Base-by-base conservation (phyloP, 1,284 basidiomycete species). In the Pisolithus thermaeus region DNA sequence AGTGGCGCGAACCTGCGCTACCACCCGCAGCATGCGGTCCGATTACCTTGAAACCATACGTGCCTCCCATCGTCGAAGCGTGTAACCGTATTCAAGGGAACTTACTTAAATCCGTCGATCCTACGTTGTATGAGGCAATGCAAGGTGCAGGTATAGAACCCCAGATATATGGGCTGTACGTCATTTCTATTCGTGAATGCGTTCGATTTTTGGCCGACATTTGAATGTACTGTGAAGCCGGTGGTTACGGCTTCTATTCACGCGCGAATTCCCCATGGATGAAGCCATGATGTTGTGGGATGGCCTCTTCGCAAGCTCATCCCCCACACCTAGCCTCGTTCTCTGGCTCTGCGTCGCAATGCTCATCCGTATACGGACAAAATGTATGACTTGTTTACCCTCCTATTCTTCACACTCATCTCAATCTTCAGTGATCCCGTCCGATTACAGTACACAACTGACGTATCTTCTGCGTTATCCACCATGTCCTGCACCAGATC, bases 101-200 rank as follows among this genome's bases (percentile, higher is more conserved):
- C 37, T 71, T 89, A 30, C 74, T 96, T 22, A 81, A 83, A 61
- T 75, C 76, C n/a, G 81, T 90, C 37, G 94, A 97, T 66, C 90
- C 90, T n/a, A 69, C 82, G 41, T 70, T 97, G 22, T 88, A 84
- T 77, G 79, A 81, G 56, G 76, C 79, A 40, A 75, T 97, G 70
- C 84, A 90, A 58, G 78, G 75, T 30, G 79, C 84, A 35, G 88
- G 87, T 2, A 86, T 97, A 42, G 94, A 97, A 67, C 91, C 93
- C 5, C 94, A 97, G 66, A 88, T 97, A 44, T 97, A 92, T 72
- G 92, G 91, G 52, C 93, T 97, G 88, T 93, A 68, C 66, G 46
- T 56, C 44, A 25, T 51, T 30, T 27, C 55, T 48, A 23, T n/a
- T 42, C 50, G 48, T 28, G 50, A 3, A 5, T 23, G 35, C 43